Base-by-base conservation (phyloP, 2,329 filamentous ascomycete species). In the Cordyceps fumosorosea region DNA sequence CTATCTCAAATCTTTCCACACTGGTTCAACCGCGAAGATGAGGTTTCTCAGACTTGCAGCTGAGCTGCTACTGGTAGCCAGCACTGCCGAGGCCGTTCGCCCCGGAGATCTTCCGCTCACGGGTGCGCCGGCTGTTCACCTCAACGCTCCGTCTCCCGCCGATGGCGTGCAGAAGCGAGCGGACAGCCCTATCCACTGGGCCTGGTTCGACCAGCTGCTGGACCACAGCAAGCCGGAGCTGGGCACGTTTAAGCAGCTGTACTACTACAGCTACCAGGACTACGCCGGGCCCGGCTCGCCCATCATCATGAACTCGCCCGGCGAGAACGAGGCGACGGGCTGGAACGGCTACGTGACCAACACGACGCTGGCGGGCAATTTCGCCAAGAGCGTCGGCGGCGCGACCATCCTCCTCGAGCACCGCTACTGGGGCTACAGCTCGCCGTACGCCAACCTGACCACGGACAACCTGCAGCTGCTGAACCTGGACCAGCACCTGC, bases 351-450 rank as follows among this genome's bases (percentile, higher is more conserved):
- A 83, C 69, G 73, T 92, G 24, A 85, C 90, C 68, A 91, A 60
- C 71, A 88, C 88, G 37, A 86, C 93, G 52, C 78, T 91, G 1
- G 80, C 85, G 50, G 82, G 82, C 47, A 80, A 89, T 65, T 80
- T 93, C 24, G 83, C 86, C 3, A 76, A 87, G 67, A 85, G 85
- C 1, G 88, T 87, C 0, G 77, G 85, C 64, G 91, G 90, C 2
- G 77, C 93, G 20, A 89, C 85, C 11, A 87, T 96, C 11, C 82
- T 93, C 55, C 80, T 60, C 3, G 91, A 95, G 75, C 90, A 95
- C 71, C 84, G 91, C 54, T 96, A 93, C 78, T 96, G 92, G 71
- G 91, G 91, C 62, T 80, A 80, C 14, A 91, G 88, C 69, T 86
- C 88, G 61, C 90, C 90, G 0, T 82, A 82, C 0, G 24, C 24